These are phyloP conservation scores for Candolleomyces efflorescens DNA, from an alignment of 768 basidiomycete species.

Conservation along the genomic window DNA sequence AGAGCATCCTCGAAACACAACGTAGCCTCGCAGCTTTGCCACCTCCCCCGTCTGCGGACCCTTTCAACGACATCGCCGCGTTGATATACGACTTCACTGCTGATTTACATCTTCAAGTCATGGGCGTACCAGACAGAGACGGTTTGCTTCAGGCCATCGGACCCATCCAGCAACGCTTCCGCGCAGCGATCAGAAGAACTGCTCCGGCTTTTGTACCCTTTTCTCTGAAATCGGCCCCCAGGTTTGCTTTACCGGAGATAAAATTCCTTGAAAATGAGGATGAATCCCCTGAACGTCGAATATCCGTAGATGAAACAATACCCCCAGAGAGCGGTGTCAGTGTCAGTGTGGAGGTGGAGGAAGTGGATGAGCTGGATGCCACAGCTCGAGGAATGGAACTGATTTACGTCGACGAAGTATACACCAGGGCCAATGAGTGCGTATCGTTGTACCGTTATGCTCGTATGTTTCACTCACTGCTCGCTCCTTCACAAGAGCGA, in stretches of 20 bases:
- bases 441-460: background rate
- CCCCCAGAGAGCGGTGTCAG: too few species aligned
- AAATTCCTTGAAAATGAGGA: conserved; percentile 17
- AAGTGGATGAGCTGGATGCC: too few species aligned
- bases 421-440: background rate
- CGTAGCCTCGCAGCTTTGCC: conserved; percentile 32
- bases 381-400: too few species aligned
- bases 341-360: too few species aligned
- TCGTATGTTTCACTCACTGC: background rate
- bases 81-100: conserved; percentile 43
- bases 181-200: conserved; percentile 41
- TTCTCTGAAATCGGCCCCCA: conserved; percentile 12
- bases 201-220: conserved; percentile 59
- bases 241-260: conserved; percentile 12
- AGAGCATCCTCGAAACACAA: conserved; percentile 36
- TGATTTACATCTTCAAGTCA: conserved; percentile 41
- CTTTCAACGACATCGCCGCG: conserved; percentile 49
- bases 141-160: conserved; percentile 57
- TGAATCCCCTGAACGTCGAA: too few species aligned
- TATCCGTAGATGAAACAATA: too few species aligned
- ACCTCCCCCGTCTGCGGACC: conserved; percentile 49
- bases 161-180: conserved; percentile 44
- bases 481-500: conserved; percentile 44
- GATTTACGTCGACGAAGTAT: background rate
- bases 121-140: conserved; percentile 47